Conservation (phyloP, 1,139 yeast genomes). For the Yamadazyma oceani region DNA sequence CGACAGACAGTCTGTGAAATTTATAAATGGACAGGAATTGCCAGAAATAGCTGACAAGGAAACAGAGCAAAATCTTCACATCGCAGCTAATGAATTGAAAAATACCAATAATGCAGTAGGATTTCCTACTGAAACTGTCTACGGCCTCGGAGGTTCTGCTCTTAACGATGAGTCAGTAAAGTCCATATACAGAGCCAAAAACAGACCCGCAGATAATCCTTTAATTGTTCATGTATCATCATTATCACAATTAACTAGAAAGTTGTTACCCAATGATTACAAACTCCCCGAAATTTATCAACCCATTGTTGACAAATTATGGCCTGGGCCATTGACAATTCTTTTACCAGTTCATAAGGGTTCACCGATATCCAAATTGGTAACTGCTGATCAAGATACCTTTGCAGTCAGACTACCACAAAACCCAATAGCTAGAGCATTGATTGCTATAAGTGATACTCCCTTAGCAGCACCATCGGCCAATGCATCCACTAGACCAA, state of each 20-base stretch:
- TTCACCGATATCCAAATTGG: conserved; percentile 63
- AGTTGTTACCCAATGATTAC: conserved; percentile 45
- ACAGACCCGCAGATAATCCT: conserved; percentile 94
- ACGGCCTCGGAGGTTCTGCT: conserved; percentile 92
- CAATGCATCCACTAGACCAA: conserved; percentile 91
- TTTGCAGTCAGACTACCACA: conserved; percentile 89
- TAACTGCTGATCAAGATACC: conserved; percentile 85
- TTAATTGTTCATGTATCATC: conserved; percentile 87
- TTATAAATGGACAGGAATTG: conserved; percentile 20
- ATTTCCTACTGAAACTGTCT: conserved; percentile 96
- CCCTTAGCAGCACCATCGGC: conserved; percentile 99
- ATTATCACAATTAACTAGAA: conserved; percentile 62
- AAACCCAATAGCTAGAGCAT: conserved; percentile 86
- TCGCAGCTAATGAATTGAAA: conserved; percentile 60
- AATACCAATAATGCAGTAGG: conserved; percentile 67
- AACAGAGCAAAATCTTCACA: conserved; percentile 48
- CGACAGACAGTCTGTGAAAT: conserved; percentile 26
- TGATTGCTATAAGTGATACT: conserved; percentile 80
- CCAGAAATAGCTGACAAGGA: conserved; percentile 51
- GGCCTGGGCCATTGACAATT: conserved; percentile 98
- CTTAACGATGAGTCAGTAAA: conserved; percentile 69
- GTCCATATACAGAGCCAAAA: conserved; percentile 81
- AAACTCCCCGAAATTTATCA: conserved; percentile 67
- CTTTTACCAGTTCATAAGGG: conserved; percentile 61
- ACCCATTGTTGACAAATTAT: conserved; percentile 61